Evolutionary conservation across 805 yeast species (phyloP).

Genomic region (Kuraishia piskuri): DNA sequence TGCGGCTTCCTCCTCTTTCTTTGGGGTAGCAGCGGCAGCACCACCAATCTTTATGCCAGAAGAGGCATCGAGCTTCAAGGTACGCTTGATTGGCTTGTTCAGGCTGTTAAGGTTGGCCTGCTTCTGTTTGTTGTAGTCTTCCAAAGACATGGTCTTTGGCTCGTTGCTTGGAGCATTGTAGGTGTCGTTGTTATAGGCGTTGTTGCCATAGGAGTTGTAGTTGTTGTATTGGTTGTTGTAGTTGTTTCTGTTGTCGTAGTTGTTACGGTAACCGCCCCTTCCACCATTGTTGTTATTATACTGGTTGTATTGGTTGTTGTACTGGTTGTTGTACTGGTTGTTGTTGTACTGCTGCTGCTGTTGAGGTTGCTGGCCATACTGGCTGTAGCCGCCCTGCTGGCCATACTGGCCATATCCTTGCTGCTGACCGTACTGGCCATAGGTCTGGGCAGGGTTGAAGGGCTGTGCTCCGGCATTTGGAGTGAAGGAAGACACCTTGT

Average conservation of each 20-base stretch:
- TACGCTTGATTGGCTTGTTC: constrained; percentile 52
- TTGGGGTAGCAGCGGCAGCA: constrained; percentile 16
- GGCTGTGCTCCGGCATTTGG: constrained; percentile 1
- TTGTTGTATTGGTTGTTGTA: constrained; percentile 13
- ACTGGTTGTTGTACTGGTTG: constrained; percentile 1
- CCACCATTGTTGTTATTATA: constrained; percentile 12
- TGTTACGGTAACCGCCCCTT: constrained; percentile 10
- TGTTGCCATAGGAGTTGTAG: constrained; percentile 17
- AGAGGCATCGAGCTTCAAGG: constrained; percentile 57
- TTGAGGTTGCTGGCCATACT: constrained; percentile 1
- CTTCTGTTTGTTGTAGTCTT: constrained; percentile 72
- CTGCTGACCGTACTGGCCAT: constrained; percentile 1
- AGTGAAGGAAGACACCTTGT: neutral
- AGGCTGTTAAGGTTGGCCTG: constrained; percentile 30
- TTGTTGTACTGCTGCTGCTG: constrained; percentile 13
- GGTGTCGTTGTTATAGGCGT: constrained; percentile 18
- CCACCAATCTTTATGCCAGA: constrained; percentile 55
- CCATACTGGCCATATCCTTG: constrained; percentile 14
- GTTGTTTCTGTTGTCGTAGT: constrained; percentile 17
- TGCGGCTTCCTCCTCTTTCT: constrained; percentile 19
- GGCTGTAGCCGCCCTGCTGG: neutral
- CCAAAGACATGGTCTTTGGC: constrained; percentile 60
- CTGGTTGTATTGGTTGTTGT: constrained; percentile 11
- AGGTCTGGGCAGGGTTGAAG: neutral
- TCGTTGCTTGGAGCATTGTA: constrained; percentile 15